Base-by-base conservation (phyloP, 202 grass and related monocot genomes). In the Schoenoplectus triqueter region DNA sequence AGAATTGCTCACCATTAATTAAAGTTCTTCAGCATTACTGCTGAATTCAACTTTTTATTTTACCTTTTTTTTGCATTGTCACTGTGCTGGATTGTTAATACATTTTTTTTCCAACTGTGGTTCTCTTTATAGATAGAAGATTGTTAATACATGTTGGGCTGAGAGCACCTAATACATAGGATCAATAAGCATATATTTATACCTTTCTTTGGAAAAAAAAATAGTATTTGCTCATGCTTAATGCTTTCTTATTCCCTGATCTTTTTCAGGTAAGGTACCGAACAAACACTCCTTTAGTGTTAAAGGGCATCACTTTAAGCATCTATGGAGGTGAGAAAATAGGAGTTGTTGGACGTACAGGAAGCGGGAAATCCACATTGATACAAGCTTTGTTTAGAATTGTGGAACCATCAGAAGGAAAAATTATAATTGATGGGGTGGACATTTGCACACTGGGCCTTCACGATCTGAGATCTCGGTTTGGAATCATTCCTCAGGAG, bases 381-480 rank as follows among this genome's bases (percentile, higher is more conserved):
- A 95, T 99, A 84, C 96, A 99, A 76, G 91, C 88, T 84, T 88
- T 99, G 81, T 99, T 99, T 83, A 93, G 96, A 86, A 91, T 99
- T 80, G 96, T 95, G 18, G 96, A 99, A 84, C 96, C 96, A 59
- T 94, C 91, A 1, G 90, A 87, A 57, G 96, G 96, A n/a, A 89
- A 77, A 52, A 99, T 99, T 86, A 86, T 99, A 41, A 87, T 99
- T 10, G 96, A 95, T 0, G 88, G 89, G 10, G 10, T 94, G 31
- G 93, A 99, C 87, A 94, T 99, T 77, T 94, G 90, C 90, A 99
- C 87, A 7, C 65, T 95, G 57, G 96, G 96, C 42, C 96, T 99
- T 89, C 96, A 99, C 82, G 93, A 99, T 82, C 88, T 99, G 49
- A 99, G 96, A 57, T 99, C 96, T 46, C 88, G 91, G 15, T 99